Percentiles rank a stretch among this genome's conserved stretches.
Conservation (phyloP, 805 yeast species). For the Dipodascus albidus region DNA sequence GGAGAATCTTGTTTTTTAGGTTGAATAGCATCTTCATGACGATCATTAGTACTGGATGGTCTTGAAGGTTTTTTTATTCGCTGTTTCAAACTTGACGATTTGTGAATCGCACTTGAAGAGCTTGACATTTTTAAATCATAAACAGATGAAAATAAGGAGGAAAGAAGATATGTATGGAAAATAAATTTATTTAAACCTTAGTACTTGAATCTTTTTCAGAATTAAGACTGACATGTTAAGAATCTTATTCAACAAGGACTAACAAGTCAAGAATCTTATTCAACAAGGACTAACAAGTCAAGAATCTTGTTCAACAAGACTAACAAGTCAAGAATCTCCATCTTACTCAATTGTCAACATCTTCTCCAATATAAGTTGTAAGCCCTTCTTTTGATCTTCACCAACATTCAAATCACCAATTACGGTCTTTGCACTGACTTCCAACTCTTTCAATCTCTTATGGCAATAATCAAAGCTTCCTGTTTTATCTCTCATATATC, state of each 20-base stretch:
- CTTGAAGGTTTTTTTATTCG: background rate
- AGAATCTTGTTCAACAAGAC: no score
- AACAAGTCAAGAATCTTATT: no score
- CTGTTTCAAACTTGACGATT: background rate
- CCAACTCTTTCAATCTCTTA: constrained; percentile 22
- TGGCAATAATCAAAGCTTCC: constrained; percentile 32
- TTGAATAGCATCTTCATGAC: no score
- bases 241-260: no score
- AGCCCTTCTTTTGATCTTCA: constrained; percentile 4
- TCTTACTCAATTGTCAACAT: constrained; percentile 8
- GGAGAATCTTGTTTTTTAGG: background rate
- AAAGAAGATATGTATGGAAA: no score
- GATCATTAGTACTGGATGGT: no score
- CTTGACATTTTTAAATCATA: background rate
- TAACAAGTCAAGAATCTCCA: background rate
- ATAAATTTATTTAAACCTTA: no score
- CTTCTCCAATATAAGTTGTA: constrained; percentile 11
- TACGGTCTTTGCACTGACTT: constrained; percentile 16
- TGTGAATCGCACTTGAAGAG: background rate
- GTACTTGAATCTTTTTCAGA: no score
- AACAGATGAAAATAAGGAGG: background rate
- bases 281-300: no score
- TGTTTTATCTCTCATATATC: constrained; percentile 31
- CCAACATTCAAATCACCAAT: constrained; percentile 9
- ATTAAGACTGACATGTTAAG: no score